Conservation (phyloP, 2,329 filamentous ascomycete species). For the Trichoderma sp. region DNA sequence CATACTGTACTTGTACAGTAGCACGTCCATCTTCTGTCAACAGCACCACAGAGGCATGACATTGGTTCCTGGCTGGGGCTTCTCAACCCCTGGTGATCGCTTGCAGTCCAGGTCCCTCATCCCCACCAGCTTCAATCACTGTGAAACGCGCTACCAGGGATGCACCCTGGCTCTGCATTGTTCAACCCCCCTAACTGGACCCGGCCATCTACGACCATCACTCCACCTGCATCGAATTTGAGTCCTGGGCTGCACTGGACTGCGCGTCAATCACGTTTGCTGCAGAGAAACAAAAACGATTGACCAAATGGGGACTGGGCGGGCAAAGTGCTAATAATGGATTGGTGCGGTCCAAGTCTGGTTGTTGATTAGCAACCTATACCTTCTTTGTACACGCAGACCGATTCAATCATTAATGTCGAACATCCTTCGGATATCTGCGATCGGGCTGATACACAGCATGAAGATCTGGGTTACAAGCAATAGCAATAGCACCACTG, state of each 20-base stretch:
- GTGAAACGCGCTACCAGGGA: slow-evolving; percentile 28
- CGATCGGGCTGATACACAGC: neutral
- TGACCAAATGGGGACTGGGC: neutral
- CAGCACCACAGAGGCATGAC: slow-evolving; percentile 4
- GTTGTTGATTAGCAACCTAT: neutral
- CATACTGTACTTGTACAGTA: neutral
- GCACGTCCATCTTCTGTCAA: neutral
- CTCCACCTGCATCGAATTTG: slow-evolving; percentile 12
- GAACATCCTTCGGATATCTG: slow-evolving; percentile 12
- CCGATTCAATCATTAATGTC: neutral
- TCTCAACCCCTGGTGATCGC: slow-evolving; percentile 12
- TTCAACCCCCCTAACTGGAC: slow-evolving; percentile 21
- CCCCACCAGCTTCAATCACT: slow-evolving; percentile 24
- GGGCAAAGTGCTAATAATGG: neutral
- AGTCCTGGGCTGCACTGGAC: neutral
- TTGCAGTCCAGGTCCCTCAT: slow-evolving; percentile 17
- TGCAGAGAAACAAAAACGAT: neutral
- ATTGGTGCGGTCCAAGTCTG: neutral
- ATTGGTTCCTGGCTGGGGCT: slow-evolving; percentile 19
- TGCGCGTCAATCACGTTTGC: slow-evolving; percentile 6
- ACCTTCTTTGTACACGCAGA: neutral
- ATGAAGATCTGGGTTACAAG: neutral
- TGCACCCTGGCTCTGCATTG: slow-evolving; percentile 26
- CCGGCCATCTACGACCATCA: slow-evolving; percentile 24
- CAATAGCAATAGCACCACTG: neutral